phyloP scores from a whole-genome alignment of 73 alveolate genomes.

The Breviolum minutum region DNA sequence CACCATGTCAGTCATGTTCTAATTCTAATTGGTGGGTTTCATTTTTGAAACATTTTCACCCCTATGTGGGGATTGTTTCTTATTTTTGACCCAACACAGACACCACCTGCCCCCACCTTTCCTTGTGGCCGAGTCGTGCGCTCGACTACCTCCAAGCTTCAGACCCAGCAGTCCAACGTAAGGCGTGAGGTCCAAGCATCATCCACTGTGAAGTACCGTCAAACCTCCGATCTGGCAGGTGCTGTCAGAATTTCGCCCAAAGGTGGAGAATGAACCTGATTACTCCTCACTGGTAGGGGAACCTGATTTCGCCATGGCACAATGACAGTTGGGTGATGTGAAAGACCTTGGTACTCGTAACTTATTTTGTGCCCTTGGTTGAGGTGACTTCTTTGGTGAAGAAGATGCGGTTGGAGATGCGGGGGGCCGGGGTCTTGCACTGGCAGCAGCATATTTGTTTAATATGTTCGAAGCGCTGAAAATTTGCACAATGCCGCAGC shows the following conservation, averaged over 20 bases:
- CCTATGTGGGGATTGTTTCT: no score
- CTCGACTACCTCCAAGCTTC: slow-evolving; percentile 42
- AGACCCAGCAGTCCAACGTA: slow-evolving; percentile 13
- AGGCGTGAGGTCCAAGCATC: neutral
- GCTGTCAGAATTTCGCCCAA: slow-evolving; percentile 66
- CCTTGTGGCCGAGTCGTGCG: slow-evolving; percentile 39
- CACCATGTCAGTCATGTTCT: no score
- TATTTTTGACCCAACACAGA: no score
- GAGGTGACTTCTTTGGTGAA: slow-evolving; percentile 72
- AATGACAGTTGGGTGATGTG: neutral
- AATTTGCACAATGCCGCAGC: neutral
- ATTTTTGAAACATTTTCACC: no score
- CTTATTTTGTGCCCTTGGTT: no score
- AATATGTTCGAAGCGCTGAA: neutral
- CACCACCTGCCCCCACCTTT: no score
- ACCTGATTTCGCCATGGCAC: neutral
- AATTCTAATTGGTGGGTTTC: no score
- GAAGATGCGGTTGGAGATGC: slow-evolving; percentile 44
- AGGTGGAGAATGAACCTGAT: slow-evolving; percentile 73
- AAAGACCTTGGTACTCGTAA: neutral
- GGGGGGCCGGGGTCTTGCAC: slow-evolving; percentile 16
- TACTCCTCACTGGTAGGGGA: slow-evolving; percentile 52
- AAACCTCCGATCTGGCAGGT: neutral
- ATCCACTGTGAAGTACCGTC: neutral
- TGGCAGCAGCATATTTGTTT: neutral